phyloP scores from a whole-genome alignment of 805 yeast genomes.

The Nakazawaea sp. region DNA sequence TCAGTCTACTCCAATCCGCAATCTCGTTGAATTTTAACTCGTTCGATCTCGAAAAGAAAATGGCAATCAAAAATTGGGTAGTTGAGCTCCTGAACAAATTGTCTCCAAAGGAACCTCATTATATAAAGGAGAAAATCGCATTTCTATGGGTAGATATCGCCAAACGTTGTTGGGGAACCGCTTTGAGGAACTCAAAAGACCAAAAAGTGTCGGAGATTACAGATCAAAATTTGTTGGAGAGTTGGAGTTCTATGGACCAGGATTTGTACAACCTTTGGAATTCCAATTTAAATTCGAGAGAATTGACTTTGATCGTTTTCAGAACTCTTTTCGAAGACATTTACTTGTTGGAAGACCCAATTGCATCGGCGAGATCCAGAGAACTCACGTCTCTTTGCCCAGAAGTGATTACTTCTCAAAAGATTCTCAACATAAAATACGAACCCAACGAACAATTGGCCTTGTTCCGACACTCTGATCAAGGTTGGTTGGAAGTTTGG shows the following conservation, averaged over 20 bases:
- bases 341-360: conserved; percentile 84
- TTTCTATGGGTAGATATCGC: conserved; percentile 88
- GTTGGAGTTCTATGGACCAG: conserved; percentile 87
- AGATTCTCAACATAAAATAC: conserved; percentile 53
- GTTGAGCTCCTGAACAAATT: conserved; percentile 66
- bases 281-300: conserved; percentile 55
- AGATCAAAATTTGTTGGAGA: conserved; percentile 47
- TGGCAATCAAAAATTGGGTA: conserved; percentile 78
- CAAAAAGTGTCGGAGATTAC: conserved; percentile 16
- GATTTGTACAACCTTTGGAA: conserved; percentile 74
- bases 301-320: conserved; percentile 68
- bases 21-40: conserved; percentile 52
- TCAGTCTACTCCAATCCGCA: conserved; percentile 71
- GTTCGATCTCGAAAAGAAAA: conserved; percentile 45
- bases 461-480: conserved; percentile 57
- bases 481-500: conserved; percentile 90
- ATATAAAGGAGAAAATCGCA: conserved; percentile 82
- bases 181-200: conserved; percentile 32
- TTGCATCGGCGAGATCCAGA: conserved; percentile 75
- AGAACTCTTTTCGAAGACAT: conserved; percentile 91
- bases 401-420: conserved; percentile 70
- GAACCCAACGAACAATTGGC: conserved; percentile 59
- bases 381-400: conserved; percentile 77
- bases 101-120: conserved; percentile 72
- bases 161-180: conserved; percentile 85